These are phyloP conservation scores for Aspergillus pseudonomiae DNA, from an alignment of 2,329 filamentous ascomycete genomes.

Conservation along the genomic window DNA sequence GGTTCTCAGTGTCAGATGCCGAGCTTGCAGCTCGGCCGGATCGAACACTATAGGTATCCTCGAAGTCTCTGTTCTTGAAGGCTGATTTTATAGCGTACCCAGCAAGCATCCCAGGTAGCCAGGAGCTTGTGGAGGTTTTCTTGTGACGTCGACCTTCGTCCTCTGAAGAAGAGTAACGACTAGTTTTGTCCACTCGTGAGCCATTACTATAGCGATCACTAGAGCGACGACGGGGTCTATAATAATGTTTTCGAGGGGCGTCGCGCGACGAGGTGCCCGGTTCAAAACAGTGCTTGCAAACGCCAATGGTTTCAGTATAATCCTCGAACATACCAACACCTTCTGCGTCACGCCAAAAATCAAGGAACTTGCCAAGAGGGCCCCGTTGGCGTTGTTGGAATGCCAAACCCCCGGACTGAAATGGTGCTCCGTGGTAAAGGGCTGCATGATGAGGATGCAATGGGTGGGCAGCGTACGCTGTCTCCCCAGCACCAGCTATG, in stretches of 20 bases:
- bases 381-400: constrained; percentile 58
- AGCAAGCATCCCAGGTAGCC: constrained; percentile 58
- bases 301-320: constrained; percentile 68
- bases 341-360: constrained; percentile 66
- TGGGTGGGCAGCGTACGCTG: constrained; percentile 42
- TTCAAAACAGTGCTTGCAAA: constrained; percentile 68
- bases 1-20: constrained; percentile 32
- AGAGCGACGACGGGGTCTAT: constrained; percentile 49
- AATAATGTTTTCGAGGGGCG: constrained; percentile 64
- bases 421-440: constrained; percentile 28
- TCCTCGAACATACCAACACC: constrained; percentile 69
- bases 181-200: constrained; percentile 61
- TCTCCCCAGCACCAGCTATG: constrained; percentile 32
- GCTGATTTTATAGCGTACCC: constrained; percentile 60
- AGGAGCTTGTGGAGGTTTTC: constrained; percentile 50
- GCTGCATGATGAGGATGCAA: constrained; percentile 34
- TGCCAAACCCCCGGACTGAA: constrained; percentile 45
- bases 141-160: constrained; percentile 51
- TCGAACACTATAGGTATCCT: constrained; percentile 63
- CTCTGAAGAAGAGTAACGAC: constrained; percentile 58
- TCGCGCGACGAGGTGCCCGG: constrained; percentile 58
- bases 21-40: constrained; percentile 50
- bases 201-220: constrained; percentile 48
- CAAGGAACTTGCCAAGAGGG: constrained; percentile 58
- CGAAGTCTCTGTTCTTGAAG: constrained; percentile 58